phyloP scores from a whole-genome alignment of 257 asterid genomes.

The Gynochthodes officinalis region DNA sequence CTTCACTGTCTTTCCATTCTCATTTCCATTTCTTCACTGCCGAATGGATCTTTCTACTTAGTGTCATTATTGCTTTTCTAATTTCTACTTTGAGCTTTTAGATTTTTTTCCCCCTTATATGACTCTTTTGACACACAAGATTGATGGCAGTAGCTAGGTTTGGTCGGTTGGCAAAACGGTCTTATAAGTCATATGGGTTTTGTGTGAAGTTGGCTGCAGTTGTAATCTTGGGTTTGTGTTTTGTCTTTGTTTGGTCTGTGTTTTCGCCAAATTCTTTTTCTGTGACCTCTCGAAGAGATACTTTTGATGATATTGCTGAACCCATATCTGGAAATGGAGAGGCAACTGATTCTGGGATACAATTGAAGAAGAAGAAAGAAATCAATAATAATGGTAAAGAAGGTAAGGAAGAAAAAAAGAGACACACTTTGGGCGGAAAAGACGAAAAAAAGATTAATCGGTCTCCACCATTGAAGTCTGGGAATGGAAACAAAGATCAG shows the following conservation, averaged over 20 bases:
- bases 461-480: constrained; percentile 46
- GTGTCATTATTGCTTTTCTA: constrained; percentile 1
- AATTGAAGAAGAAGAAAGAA: constrained; percentile 33
- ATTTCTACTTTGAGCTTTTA: constrained; percentile 6
- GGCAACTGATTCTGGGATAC: constrained; percentile 23
- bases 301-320: constrained; percentile 77
- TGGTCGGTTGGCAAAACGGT: constrained; percentile 81
- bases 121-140: constrained; percentile 7
- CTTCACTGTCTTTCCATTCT: constrained; percentile 22
- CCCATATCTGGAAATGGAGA: constrained; percentile 53
- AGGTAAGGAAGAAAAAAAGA: constrained; percentile 25
- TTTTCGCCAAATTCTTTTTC: constrained; percentile 64
- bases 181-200: constrained; percentile 75
- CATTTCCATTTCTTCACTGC: background rate
- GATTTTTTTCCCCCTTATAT: background rate
- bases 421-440: constrained; percentile 36
- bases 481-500: constrained; percentile 33
- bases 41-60: no score
- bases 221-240: constrained; percentile 76
- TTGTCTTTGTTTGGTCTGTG: constrained; percentile 73
- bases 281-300: constrained; percentile 70
- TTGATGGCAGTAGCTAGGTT: constrained; percentile 70
- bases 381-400: constrained; percentile 31
- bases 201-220: constrained; percentile 62
- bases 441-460: constrained; percentile 38